These are phyloP conservation scores for Tripterygium wilfordii DNA, from an alignment of 177 flowering plant genomes.

Conservation along the genomic window DNA sequence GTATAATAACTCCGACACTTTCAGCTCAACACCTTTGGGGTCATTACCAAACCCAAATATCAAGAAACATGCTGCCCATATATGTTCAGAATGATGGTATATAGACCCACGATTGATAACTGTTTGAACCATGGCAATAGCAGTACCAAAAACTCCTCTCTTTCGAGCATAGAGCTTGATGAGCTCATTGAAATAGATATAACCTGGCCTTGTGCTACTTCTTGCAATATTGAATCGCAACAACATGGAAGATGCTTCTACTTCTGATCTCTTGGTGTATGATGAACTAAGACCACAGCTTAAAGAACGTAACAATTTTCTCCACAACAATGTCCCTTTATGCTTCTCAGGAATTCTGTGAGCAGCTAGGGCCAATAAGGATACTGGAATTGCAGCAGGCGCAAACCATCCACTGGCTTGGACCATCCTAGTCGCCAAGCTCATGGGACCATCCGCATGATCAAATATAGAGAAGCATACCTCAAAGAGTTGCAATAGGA, in stretches of 20 bases:
- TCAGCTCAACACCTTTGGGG: slow-evolving; percentile 52
- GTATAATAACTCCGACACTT: slow-evolving; percentile 51
- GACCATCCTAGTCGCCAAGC: slow-evolving; percentile 88
- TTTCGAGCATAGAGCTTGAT: slow-evolving; percentile 64
- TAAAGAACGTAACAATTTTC: slow-evolving; percentile 36
- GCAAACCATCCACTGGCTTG: slow-evolving; percentile 91
- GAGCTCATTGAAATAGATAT: slow-evolving; percentile 56
- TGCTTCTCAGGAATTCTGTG: slow-evolving; percentile 53
- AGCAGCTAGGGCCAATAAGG: slow-evolving; percentile 64
- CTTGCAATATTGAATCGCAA: slow-evolving; percentile 74
- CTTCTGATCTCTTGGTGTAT: slow-evolving; percentile 57
- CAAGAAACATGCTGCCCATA: slow-evolving; percentile 92
- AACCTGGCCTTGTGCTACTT: slow-evolving; percentile 44
- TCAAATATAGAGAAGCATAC: slow-evolving; percentile 93
- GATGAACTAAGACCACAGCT: slow-evolving; percentile 65
- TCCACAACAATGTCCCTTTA: slow-evolving; percentile 38
- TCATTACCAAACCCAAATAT: slow-evolving; percentile 65
- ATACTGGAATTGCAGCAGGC: slow-evolving; percentile 63
- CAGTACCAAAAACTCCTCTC: slow-evolving; percentile 43
- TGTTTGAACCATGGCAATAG: slow-evolving; percentile 68
- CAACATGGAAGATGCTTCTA: slow-evolving; percentile 76
- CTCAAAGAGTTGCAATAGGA: slow-evolving; percentile 81
- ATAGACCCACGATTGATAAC: slow-evolving; percentile 51
- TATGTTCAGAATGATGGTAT: slow-evolving; percentile 55
- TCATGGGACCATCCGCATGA: slow-evolving; percentile 83